phyloP scores from a whole-genome alignment of 208 protist genomes.

The Phytomonas francai region DNA sequence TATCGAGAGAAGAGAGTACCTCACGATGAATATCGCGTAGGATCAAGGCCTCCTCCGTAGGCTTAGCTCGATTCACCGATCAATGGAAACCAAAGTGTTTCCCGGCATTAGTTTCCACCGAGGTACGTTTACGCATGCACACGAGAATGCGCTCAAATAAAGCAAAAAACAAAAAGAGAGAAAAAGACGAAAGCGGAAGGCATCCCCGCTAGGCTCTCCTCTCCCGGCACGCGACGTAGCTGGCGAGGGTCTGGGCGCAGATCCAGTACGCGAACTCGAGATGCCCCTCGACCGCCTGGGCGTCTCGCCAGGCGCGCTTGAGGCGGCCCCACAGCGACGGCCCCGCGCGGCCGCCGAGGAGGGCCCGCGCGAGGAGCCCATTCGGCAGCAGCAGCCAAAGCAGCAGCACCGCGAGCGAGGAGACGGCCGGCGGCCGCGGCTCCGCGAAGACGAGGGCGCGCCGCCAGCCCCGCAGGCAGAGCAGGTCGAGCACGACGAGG shows the following conservation, averaged over 20 bases:
- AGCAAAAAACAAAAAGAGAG: no score
- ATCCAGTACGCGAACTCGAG: neutral
- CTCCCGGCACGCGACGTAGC: neutral
- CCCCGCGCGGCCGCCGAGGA: no score
- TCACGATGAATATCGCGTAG: neutral
- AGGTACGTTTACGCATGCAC: no score
- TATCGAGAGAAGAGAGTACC: neutral
- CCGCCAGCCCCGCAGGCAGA: conserved; percentile 14
- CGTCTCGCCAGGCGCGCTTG: neutral
- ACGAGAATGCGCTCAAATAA: no score
- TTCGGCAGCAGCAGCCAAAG: conserved; percentile 25
- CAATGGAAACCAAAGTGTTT: neutral
- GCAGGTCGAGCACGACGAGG: conserved; percentile 20
- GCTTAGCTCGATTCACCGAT: neutral
- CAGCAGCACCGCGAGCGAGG: conserved; percentile 13
- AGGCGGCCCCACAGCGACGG: conserved; percentile 3
- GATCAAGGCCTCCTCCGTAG: neutral
- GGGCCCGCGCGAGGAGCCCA: conserved; percentile 11
- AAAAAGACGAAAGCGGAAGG: no score
- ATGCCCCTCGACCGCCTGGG: neutral
- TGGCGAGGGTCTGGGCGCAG: neutral
- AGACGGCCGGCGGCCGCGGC: conserved; percentile 11
- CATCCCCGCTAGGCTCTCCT: no score
- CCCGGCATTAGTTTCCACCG: no score
- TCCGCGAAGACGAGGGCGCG: neutral